Conservation (phyloP, 257 asterid species). For the Agastache rugosa region DNA sequence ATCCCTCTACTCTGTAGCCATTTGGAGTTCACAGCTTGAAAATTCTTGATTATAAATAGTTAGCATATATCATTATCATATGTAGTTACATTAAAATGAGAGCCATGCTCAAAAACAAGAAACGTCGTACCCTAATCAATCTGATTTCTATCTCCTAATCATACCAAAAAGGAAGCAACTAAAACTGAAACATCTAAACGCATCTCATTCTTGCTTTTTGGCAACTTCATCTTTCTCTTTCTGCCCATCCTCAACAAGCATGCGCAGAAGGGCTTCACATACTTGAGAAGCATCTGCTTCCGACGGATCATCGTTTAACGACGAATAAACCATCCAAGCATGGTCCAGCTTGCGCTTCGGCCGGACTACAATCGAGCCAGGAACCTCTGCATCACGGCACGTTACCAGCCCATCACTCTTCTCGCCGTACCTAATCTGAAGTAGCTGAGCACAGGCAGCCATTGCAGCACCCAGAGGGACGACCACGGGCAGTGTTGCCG, state of each 20-base stretch:
- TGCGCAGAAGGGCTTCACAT: constrained; percentile 83
- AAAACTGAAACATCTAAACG: too few species aligned
- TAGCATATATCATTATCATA: too few species aligned
- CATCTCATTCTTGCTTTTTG: constrained; percentile 55
- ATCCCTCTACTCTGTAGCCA: neutral
- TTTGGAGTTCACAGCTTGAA: neutral
- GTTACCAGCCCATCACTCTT: constrained; percentile 97
- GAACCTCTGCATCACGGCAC: constrained; percentile 96
- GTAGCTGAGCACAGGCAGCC: constrained; percentile 99
- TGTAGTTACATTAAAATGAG: neutral
- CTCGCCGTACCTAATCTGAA: constrained; percentile 87
- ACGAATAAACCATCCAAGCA: constrained; percentile 98
- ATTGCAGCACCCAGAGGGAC: constrained; percentile 98
- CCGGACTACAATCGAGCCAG: constrained; percentile 84
- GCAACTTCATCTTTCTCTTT: constrained; percentile 56
- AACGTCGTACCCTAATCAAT: constrained; percentile 33
- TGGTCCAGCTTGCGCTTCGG: constrained; percentile 91
- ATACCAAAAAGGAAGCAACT: constrained; percentile 17
- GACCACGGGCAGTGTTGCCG: constrained; percentile 74
- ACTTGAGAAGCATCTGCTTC: constrained; percentile 94
- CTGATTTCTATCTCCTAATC: constrained; percentile 2
- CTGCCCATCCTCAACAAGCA: constrained; percentile 77
- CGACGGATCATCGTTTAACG: constrained; percentile 65
- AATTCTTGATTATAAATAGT: neutral
- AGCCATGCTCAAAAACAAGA: neutral